Percentiles rank a stretch among this genome's conserved stretches.
Evolutionary conservation across 2,329 filamentous ascomycete genomes (phyloP).

Genomic region (Phoma herbarum): DNA sequence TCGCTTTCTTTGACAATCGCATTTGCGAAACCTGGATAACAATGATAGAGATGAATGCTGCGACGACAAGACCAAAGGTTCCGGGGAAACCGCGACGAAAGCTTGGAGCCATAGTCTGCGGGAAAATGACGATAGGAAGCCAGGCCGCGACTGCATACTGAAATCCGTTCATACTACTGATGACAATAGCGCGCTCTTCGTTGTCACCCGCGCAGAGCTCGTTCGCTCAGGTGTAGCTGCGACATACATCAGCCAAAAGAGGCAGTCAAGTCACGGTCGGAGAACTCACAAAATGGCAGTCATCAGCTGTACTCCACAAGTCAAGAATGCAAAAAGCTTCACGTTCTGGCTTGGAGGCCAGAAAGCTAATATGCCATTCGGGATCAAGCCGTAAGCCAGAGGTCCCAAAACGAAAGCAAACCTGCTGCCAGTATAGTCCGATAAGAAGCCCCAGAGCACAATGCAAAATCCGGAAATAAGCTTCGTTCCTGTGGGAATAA

Average conservation of each 20-base stretch:
- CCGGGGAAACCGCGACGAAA: conserved; percentile 10
- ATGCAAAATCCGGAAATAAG: background rate
- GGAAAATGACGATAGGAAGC: conserved; percentile 10
- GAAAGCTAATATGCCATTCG: conserved; percentile 4
- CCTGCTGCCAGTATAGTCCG: background rate
- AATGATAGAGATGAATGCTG: background rate
- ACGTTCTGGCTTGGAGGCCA: conserved; percentile 7
- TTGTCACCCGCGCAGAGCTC: conserved; percentile 10
- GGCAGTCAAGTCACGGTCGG: background rate
- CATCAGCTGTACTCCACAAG: conserved; percentile 10
- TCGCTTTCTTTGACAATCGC: background rate
- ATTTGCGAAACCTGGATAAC: background rate
- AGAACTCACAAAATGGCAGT: conserved; percentile 8
- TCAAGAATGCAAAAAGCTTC: conserved; percentile 11
- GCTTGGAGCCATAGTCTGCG: conserved; percentile 5
- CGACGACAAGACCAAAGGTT: conserved; percentile 3
- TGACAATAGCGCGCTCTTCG: conserved; percentile 9
- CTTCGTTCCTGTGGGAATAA: background rate
- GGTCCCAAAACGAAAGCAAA: conserved; percentile 6
- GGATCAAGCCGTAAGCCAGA: conserved; percentile 5
- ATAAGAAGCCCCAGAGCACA: background rate
- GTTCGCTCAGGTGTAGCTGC: conserved; percentile 9
- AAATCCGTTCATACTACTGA: conserved; percentile 12
- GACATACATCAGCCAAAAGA: background rate
- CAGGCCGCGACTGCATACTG: conserved; percentile 8